Conservation (phyloP, 164 flowering plant species). For the grape (Vitis vinifera) region DNA sequence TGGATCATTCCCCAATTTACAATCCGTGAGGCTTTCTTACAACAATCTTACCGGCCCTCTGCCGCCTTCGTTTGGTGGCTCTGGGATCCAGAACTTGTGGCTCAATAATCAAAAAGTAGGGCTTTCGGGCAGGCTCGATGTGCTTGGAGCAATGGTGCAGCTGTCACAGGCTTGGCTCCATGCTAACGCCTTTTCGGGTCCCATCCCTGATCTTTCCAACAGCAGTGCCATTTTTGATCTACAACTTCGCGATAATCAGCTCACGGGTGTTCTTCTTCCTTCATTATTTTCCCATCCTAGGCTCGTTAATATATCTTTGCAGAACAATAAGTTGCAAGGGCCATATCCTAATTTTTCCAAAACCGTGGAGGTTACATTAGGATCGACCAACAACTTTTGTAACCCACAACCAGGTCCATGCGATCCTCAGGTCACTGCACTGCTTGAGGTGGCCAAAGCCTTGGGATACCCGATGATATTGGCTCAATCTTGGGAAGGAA, state of each 20-base stretch:
- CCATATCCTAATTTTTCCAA: constrained; percentile 38
- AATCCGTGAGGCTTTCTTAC: constrained; percentile 40
- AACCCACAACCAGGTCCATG: constrained; percentile 48
- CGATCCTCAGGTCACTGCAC: constrained; percentile 44
- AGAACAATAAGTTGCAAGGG: constrained; percentile 60
- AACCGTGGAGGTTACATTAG: constrained; percentile 12
- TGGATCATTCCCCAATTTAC: constrained; percentile 26
- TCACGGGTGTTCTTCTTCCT: constrained; percentile 46
- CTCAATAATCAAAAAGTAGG: constrained; percentile 41
- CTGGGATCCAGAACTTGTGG: constrained; percentile 34
- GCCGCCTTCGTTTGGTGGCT: constrained; percentile 32
- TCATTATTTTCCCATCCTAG: constrained; percentile 27
- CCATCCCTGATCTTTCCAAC: constrained; percentile 48
- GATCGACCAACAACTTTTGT: constrained; percentile 46
- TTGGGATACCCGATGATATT: constrained; percentile 49
- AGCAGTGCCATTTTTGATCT: constrained; percentile 40
- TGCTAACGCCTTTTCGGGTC: constrained; percentile 40
- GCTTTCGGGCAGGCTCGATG: constrained; percentile 38
- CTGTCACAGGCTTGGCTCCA: constrained; percentile 56
- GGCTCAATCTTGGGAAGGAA: constrained; percentile 56
- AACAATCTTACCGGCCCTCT: constrained; percentile 49
- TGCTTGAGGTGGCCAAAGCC: constrained; percentile 45
- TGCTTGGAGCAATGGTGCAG: constrained; percentile 35
- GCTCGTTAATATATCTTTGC: constrained; percentile 42
- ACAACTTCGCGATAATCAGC: constrained; percentile 48